Conservation (phyloP, 2,329 filamentous ascomycete genomes). For the Daldinia sp. region DNA sequence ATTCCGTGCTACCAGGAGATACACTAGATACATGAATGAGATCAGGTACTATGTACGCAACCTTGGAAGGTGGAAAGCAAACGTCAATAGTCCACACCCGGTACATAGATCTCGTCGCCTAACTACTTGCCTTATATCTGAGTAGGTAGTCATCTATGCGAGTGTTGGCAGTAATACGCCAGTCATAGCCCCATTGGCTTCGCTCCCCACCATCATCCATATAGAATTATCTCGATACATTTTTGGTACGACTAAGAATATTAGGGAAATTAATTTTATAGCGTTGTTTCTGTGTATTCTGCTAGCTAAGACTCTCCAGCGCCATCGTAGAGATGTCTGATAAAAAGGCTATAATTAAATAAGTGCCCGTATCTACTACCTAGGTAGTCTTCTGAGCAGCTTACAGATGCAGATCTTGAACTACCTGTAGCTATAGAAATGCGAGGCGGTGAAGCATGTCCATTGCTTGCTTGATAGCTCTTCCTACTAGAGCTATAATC, state of each 20-base stretch:
- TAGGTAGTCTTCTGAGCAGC: not conserved
- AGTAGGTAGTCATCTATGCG: no score
- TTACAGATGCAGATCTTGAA: not conserved
- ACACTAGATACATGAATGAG: slow-evolving; percentile 1
- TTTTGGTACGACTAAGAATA: not conserved
- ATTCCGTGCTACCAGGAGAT: not conserved
- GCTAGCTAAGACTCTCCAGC: not conserved
- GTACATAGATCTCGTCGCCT: not conserved
- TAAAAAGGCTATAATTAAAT: not conserved
- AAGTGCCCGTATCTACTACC: not conserved
- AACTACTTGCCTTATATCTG: no score
- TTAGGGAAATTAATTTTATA: not conserved
- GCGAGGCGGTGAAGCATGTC: not conserved
- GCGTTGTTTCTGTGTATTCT: not conserved
- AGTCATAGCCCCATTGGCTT: not conserved
- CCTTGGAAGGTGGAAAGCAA: no score
- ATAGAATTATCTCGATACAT: not conserved
- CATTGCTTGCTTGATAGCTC: not conserved
- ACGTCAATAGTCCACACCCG: not conserved
- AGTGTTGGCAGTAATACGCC: not conserved
- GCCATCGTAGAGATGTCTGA: slow-evolving; percentile 14
- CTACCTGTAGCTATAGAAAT: not conserved
- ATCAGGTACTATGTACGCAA: no score
- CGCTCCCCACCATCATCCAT: not conserved
- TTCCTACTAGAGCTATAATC: not conserved